phyloP scores from a whole-genome alignment of 2,329 filamentous ascomycete genomes.

The Metarhizium humberi region DNA sequence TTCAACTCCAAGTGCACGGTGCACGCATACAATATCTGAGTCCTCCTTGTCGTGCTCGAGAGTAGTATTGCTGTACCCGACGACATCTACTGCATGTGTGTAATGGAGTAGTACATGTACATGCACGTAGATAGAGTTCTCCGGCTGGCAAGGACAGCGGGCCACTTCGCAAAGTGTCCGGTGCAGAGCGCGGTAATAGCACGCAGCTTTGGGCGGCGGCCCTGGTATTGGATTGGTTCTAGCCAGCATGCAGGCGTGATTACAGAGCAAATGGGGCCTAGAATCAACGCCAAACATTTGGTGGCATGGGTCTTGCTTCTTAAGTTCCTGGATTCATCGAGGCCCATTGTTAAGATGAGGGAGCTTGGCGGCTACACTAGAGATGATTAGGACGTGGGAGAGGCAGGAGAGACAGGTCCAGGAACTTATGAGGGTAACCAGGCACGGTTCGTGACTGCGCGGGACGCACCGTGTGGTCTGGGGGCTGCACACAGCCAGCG shows the following conservation, averaged over 20 bases:
- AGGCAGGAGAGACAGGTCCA: slow-evolving; percentile 1
- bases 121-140: not conserved
- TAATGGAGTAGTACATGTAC: not conserved
- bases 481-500: accelerated
- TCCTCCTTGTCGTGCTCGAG: too few species aligned
- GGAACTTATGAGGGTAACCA: slow-evolving; percentile 1
- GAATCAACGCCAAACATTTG: not conserved
- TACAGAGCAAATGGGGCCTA: not conserved
- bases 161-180: not conserved
- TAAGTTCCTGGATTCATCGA: not conserved
- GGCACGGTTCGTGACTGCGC: not conserved
- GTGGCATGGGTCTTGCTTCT: not conserved
- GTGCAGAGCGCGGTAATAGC: not conserved
- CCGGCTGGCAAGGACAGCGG: not conserved
- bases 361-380: not conserved
- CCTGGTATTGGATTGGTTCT: too few species aligned
- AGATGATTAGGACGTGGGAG: not conserved
- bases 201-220: not conserved
- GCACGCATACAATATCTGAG: too few species aligned
- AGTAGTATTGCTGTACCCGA: too few species aligned
- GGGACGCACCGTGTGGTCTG: not conserved
- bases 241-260: not conserved
- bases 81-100: too few species aligned
- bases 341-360: slow-evolving; percentile 1
- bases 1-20: too few species aligned